Conservation (phyloP, 1,284 basidiomycete species). For the Leccinum huronense region DNA sequence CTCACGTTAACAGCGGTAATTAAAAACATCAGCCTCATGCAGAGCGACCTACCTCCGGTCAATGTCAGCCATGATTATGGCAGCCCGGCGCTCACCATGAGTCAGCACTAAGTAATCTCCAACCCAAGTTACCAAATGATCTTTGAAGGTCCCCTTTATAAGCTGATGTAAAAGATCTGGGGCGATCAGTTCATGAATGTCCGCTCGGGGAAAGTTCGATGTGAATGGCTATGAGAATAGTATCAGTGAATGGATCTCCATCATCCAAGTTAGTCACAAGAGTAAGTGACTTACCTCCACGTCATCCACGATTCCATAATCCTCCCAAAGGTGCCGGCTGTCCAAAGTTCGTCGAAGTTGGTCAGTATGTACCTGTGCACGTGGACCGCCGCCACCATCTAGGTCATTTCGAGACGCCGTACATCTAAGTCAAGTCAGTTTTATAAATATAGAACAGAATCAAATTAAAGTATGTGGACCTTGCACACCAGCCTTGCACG, state of each 20-base stretch:
- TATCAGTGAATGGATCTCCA: too few species aligned
- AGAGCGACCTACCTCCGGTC: background rate
- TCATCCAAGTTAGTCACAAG: too few species aligned
- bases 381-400: background rate
- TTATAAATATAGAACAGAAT: background rate
- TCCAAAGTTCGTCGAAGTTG: constrained; percentile 1
- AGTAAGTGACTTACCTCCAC: background rate
- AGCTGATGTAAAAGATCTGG: background rate
- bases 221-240: constrained; percentile 3
- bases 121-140: constrained; percentile 2
- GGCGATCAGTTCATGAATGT: background rate
- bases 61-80: background rate
- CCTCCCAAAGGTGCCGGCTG: background rate
- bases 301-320: constrained; percentile 2
- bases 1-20: background rate
- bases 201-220: background rate
- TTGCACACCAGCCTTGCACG: constrained; percentile 6
- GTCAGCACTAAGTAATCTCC: background rate
- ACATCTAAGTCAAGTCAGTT: background rate
- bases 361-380: background rate
- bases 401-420: background rate
- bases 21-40: too few species aligned
- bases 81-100: background rate
- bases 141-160: constrained; percentile 3
- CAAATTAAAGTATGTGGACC: background rate